Conservation (phyloP, 208 protist genomes). For the Wallacemonas rigidus region DNA sequence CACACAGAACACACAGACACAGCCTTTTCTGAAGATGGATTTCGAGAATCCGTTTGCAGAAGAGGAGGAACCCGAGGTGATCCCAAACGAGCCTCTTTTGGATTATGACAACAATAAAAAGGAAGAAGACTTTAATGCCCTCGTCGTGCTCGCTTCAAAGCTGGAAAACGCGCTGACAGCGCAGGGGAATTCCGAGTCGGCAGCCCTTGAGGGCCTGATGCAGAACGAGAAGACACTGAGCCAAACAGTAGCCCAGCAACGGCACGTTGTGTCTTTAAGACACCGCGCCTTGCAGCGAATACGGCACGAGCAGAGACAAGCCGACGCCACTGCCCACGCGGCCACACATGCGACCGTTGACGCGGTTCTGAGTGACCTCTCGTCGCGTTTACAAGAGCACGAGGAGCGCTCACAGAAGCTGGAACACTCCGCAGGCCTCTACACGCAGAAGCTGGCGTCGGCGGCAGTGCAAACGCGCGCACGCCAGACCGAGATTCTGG, state of each 20-base stretch:
- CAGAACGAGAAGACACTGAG: neutral
- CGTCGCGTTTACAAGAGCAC: conserved; percentile 7
- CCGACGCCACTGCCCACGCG: neutral
- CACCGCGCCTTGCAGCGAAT: neutral
- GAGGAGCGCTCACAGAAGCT: conserved; percentile 9
- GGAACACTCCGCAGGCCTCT: conserved; percentile 11
- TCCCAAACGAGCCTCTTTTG: conserved; percentile 33
- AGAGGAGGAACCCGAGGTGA: conserved; percentile 52
- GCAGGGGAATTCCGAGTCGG: conserved; percentile 11
- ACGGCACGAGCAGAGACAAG: neutral
- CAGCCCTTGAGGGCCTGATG: neutral
- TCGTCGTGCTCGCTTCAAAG: conserved; percentile 42
- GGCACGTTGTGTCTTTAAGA: neutral
- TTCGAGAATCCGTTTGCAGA: conserved; percentile 77
- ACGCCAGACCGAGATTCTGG: conserved; percentile 1
- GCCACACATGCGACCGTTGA: neutral
- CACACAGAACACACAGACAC: neutral
- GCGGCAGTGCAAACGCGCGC: neutral
- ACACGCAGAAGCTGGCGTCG: neutral
- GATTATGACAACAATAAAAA: conserved; percentile 70
- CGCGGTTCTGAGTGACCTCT: conserved; percentile 9
- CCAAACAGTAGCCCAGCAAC: conserved; percentile 9
- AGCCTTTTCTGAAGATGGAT: conserved; percentile 39
- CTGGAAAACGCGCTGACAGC: conserved; percentile 32
- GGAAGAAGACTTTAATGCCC: conserved; percentile 78